Conservation (phyloP, 192 early-diverging fungal genomes). For the Jimgerdemannia lactiflua region DNA sequence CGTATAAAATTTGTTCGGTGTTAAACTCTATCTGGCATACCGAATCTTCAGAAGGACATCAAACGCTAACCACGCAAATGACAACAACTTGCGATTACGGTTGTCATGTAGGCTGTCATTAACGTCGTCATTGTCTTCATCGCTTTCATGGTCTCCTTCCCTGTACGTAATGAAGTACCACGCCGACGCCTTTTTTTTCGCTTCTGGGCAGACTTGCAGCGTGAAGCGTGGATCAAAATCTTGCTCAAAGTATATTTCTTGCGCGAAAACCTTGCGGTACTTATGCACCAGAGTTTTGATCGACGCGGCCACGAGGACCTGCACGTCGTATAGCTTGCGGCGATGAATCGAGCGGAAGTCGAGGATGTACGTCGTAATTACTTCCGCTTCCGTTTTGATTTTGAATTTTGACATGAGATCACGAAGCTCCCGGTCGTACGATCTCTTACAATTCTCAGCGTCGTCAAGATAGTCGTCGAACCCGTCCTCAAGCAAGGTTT, state of each 20-base stretch:
- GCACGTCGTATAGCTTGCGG: not conserved
- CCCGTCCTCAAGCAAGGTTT: not conserved
- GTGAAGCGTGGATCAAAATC: not conserved
- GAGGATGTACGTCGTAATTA: not conserved
- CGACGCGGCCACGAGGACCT: not conserved
- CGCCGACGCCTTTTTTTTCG: not conserved
- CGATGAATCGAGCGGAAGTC: not conserved
- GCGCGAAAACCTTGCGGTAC: not conserved
- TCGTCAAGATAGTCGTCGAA: not conserved
- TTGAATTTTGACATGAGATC: not conserved
- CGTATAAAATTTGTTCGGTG: no score
- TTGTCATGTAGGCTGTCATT: no score
- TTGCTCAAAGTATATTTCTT: not conserved
- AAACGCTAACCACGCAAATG: not conserved
- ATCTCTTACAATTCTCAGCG: not conserved
- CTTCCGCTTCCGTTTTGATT: not conserved
- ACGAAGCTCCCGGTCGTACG: not conserved
- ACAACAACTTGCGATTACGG: not conserved
- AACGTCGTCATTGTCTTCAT: no score
- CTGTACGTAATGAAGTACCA: not conserved
- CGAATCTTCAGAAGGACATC: not conserved
- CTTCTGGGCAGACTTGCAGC: not conserved
- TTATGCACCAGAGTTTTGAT: not conserved
- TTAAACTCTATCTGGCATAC: no score
- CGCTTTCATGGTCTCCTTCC: not conserved